These are phyloP conservation scores for Spathaspora arborariae DNA, from an alignment of 805 yeast species.

Conservation along the genomic window DNA sequence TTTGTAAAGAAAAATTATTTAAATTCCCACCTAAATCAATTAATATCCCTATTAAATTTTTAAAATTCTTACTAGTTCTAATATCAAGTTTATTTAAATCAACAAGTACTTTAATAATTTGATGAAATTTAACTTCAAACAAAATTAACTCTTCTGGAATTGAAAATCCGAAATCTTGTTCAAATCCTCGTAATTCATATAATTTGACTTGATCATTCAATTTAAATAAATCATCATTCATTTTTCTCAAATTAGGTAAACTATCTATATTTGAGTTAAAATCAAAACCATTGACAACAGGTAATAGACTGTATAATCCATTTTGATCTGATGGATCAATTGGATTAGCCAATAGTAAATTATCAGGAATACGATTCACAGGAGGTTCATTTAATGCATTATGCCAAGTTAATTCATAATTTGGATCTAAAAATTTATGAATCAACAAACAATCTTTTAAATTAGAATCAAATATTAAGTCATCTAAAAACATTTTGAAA, in stretches of 20 bases:
- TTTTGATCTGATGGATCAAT: constrained; percentile 49
- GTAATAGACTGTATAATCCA: constrained; percentile 49
- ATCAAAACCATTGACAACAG: constrained; percentile 39
- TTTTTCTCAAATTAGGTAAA: constrained; percentile 26
- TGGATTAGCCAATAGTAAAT: constrained; percentile 47
- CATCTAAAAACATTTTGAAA: constrained; percentile 41
- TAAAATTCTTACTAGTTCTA: constrained; percentile 38
- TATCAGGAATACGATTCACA: constrained; percentile 42
- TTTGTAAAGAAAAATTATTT: constrained; percentile 51
- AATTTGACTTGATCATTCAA: constrained; percentile 30
- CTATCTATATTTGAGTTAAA: constrained; percentile 27
- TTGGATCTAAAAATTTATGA: constrained; percentile 48
- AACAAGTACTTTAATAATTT: constrained; percentile 26
- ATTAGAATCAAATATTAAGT: constrained; percentile 30
- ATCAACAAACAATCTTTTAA: constrained; percentile 36
- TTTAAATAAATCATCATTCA: constrained; percentile 32
- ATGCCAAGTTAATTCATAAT: constrained; percentile 48
- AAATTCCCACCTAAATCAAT: constrained; percentile 55
- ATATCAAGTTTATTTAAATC: constrained; percentile 36
- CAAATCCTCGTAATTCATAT: constrained; percentile 16
- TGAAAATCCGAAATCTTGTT: constrained; percentile 10
- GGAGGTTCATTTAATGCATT: constrained; percentile 48
- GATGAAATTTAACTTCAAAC: constrained; percentile 32
- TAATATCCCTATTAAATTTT: constrained; percentile 33
- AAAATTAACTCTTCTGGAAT: constrained; percentile 30